Evolutionary conservation across 2,329 filamentous ascomycete species (phyloP), one percentile per base, ranked within the genome.

Genomic region (Penicillium sp.): DNA sequence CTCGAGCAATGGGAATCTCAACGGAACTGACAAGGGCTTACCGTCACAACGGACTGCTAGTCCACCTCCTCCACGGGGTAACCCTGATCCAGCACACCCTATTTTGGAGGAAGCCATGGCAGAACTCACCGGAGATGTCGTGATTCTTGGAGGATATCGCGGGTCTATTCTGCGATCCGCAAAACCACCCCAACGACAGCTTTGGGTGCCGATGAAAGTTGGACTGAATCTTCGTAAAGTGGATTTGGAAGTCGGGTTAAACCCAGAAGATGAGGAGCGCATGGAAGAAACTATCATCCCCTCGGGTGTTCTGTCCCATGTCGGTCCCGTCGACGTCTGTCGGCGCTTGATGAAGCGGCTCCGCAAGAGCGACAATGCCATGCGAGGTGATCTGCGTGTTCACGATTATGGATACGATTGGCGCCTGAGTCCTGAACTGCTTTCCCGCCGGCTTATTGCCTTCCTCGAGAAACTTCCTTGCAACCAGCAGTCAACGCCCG

Each of bases 331-430:
- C 39, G 93, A 97, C 70, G 92, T 97, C 54, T 90, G 90, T 4
- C 87, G 86, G 54, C 84, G 90, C 38, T 77, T 97, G 1, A 86
- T 97, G 72, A 92, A 90, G 68, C 86, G 88, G 51, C 73, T 96
- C 18, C 82, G 84, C 46, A 86, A 87, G 31, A 89, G 84, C 60
- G 85, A 90, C 11, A 95, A 95, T 65, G 85, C 84, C 1, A 81
- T 83, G 48, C 80, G 77, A 4, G 90, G 90, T 7, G 87, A 83
- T 58, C 76, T 97, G 5, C 82, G 91, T 44, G 83, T 96, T 1
- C 92, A 92, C 79, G 88, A 97, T 64, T 97, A 93, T 67, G 92
- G 92, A 16, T 97, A 96, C 65, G 93, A 97, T 73, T 97, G 93
- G 93, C 83, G 93, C 14, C 77, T 97, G 38, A 94, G 90, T 59